Evolutionary conservation across 495 filamentous ascomycete species (phyloP).

Genomic region (Hypoxylon perforatum): DNA sequence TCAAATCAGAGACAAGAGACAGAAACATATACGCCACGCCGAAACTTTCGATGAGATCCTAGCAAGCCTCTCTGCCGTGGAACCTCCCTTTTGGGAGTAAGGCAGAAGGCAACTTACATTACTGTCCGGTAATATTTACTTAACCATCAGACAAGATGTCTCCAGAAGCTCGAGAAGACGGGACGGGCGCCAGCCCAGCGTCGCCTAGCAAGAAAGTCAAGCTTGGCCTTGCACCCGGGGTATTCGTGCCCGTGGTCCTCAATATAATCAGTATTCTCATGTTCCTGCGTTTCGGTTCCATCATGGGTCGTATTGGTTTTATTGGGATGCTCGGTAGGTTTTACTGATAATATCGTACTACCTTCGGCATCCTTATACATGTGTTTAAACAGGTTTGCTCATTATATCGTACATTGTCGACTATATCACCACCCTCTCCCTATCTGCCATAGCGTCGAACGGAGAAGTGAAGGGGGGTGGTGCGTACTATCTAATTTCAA

Average conservation of each 20-base stretch:
- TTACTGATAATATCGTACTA: conserved; percentile 4
- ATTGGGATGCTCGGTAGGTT: conserved; percentile 80
- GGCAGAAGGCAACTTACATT: background rate
- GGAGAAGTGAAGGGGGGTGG: conserved; percentile 89
- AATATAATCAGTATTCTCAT: conserved; percentile 95
- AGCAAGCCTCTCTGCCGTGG: background rate
- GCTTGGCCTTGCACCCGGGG: conserved; percentile 79
- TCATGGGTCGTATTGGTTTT: conserved; percentile 81
- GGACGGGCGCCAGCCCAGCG: conserved; percentile 9
- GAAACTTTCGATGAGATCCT: background rate
- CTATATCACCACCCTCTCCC: conserved; percentile 83
- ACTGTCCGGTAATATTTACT: background rate
- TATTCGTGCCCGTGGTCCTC: conserved; percentile 86
- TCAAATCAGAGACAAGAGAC: too few species aligned
- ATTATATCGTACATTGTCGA: conserved; percentile 79
- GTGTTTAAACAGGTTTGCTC: conserved; percentile 68
- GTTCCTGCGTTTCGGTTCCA: conserved; percentile 86
- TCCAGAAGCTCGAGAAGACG: conserved; percentile 38
- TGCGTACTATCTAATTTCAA: conserved; percentile 89
- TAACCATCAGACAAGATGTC: conserved; percentile 27
- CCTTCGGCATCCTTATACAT: conserved; percentile 20
- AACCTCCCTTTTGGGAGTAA: background rate
- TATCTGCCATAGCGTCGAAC: conserved; percentile 91
- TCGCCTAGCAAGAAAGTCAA: conserved; percentile 60
- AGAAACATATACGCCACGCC: background rate